Base-by-base conservation (phyloP, 352 stramenopile genomes). In the Stramenopiles sp. region DNA sequence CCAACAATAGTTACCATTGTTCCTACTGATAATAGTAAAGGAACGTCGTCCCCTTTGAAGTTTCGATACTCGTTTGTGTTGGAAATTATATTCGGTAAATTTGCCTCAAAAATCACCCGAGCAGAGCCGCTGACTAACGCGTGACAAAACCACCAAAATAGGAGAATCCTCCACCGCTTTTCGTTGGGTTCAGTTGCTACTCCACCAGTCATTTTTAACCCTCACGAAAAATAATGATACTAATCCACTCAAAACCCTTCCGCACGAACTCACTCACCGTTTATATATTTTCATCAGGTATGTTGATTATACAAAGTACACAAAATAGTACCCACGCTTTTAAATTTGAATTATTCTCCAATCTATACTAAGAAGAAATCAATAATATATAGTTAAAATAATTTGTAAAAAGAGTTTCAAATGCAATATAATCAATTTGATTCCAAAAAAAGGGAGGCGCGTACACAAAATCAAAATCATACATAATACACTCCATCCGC, bases 61-160 rank as follows among this genome's bases (percentile, higher is more conserved):
- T 71, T 33, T 71, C 53, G 53, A 71, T 71, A 71, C 35, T 71
- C 53, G 6, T 71, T 71, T 6, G 53, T 71, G 35, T 71, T 71
- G 1, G 2, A 6, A 6, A 71, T 71, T 6, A 71, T 71, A 2
- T 6, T 6, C 2, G 53, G 53, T 6, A 71, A 71, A 6, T 71
- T 71, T 71, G 53, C 6, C 12, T 71, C 53, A 71, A 71, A 71
- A 71, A 71, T 71, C 35, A 71, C 53, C 6, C 53, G 2, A 31
- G 53, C 53, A 71, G 2, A 6, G 2, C 53, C 53, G 6, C 2
- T 33, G 2, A 71, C 53, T 71, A 71, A 71, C 12, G 53, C 53
- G 12, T 71, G 53, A 6, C 53, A 71, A 71, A 71, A 71, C 53
- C 53, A 71, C 2, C 12, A 71, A 71, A 71, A 71, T 4, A 71